Conservation (phyloP, 768 basidiomycete species). For the Rossbeevera mucosa region DNA sequence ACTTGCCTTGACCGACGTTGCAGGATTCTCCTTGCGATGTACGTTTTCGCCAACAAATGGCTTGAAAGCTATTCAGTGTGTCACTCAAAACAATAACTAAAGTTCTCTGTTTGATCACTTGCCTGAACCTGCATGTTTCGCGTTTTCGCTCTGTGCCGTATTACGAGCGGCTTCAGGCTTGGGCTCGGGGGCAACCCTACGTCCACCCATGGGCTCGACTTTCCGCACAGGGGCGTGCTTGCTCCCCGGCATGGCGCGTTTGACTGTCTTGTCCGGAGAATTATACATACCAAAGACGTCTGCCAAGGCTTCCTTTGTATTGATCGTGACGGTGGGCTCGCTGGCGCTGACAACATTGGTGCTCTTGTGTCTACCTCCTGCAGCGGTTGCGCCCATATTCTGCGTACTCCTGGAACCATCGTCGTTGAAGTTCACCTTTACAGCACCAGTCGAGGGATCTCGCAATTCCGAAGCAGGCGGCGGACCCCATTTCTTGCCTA, state of each 20-base stretch:
- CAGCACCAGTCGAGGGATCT: constrained; percentile 33
- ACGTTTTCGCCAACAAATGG: constrained; percentile 67
- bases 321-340: constrained; percentile 91
- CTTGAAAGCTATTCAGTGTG: constrained; percentile 39
- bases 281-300: constrained; percentile 98
- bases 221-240: constrained; percentile 70
- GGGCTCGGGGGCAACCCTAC: constrained; percentile 18
- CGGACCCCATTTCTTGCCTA: constrained; percentile 82
- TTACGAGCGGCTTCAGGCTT: constrained; percentile 34
- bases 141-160: constrained; percentile 23
- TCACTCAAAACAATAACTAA: constrained; percentile 18
- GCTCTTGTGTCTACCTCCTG: constrained; percentile 40
- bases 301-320: constrained; percentile 90
- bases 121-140: constrained; percentile 35
- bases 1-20: constrained; percentile 21
- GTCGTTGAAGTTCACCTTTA: constrained; percentile 56
- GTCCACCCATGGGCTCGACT: constrained; percentile 51
- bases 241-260: constrained; percentile 52
- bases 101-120: constrained; percentile 16
- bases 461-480: constrained; percentile 43
- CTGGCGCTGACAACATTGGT: constrained; percentile 37
- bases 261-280: constrained; percentile 73
- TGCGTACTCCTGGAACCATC: constrained; percentile 46
- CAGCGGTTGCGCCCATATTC: constrained; percentile 31
- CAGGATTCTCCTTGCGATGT: constrained; percentile 40